A percentile compares a stretch with the other conserved stretches of the same genome.
Evolutionary conservation across 495 filamentous ascomycete genomes (phyloP).

Genomic region (Penicillium dipodomyicola): DNA sequence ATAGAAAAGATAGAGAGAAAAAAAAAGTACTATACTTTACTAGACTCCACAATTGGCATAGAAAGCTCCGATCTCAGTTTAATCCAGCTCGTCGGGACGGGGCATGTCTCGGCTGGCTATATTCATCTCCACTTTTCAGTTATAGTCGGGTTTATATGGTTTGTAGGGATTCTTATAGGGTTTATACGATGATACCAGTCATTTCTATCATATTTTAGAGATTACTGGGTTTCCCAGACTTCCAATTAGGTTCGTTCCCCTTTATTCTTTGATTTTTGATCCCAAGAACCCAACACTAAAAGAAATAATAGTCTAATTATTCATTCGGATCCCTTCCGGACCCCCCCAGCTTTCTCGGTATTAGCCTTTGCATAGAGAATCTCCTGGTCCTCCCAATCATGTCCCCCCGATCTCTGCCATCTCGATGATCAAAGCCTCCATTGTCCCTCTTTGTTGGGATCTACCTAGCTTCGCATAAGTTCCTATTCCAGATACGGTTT

Average conservation of each 20-base stretch:
- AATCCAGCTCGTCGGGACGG: neutral
- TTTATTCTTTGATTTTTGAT: too few relatives aligned
- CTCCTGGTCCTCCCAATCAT: conserved; percentile 10
- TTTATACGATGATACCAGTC: too few relatives aligned
- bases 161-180: too few relatives aligned
- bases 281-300: too few relatives aligned
- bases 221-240: too few relatives aligned
- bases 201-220: too few relatives aligned
- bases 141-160: too few relatives aligned
- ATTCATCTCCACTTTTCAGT: neutral
- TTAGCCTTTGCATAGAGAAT: neutral
- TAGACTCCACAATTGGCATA: neutral
- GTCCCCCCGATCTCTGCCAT: conserved; percentile 1
- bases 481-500: conserved; percentile 6
- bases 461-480: neutral
- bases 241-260: too few relatives aligned
- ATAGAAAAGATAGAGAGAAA: too few relatives aligned
- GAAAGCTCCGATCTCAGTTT: neutral
- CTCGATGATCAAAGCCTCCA: conserved; percentile 13
- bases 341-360: neutral
- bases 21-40: neutral
- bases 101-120: neutral
- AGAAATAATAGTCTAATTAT: too few relatives aligned
- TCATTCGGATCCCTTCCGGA: conserved; percentile 1
- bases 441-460: neutral